phyloP scores from a whole-genome alignment of 768 basidiomycete genomes.

The Pilatotrama ljubarskyi region DNA sequence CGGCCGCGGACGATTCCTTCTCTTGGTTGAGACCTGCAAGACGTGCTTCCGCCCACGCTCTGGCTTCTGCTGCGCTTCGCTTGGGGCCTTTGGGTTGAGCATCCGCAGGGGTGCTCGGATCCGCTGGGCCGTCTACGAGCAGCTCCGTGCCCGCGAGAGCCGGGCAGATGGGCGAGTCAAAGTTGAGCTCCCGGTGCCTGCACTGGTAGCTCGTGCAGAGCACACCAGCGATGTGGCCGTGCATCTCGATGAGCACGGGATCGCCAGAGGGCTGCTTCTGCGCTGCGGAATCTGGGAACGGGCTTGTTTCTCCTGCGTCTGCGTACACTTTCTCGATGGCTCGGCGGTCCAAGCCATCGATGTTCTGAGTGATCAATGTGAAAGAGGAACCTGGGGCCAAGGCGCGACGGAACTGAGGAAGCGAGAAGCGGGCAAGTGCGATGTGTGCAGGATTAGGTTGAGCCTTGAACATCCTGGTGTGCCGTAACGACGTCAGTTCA shows the following conservation, averaged over 20 bases:
- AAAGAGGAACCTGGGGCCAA: constrained; percentile 46
- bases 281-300: constrained; percentile 1
- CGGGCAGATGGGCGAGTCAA: constrained; percentile 18
- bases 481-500: too few species aligned
- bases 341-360: constrained; percentile 50
- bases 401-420: constrained; percentile 37
- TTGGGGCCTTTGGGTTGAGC: neutral
- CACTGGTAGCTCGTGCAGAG: constrained; percentile 43
- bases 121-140: constrained; percentile 27
- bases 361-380: constrained; percentile 59
- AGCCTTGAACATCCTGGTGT: constrained; percentile 30
- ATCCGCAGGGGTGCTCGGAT: constrained; percentile 25
- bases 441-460: constrained; percentile 59
- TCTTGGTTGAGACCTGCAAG: neutral
- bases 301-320: neutral
- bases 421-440: constrained; percentile 47
- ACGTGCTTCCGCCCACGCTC: constrained; percentile 9
- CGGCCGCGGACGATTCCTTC: neutral
- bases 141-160: constrained; percentile 23
- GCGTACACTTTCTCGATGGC: constrained; percentile 32
- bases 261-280: neutral
- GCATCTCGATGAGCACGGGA: constrained; percentile 50
- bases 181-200: constrained; percentile 40
- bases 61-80: constrained; percentile 6
- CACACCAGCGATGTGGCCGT: constrained; percentile 55